phyloP scores from a whole-genome alignment of 2,329 filamentous ascomycete species.

The Hypoxylon sp. region DNA sequence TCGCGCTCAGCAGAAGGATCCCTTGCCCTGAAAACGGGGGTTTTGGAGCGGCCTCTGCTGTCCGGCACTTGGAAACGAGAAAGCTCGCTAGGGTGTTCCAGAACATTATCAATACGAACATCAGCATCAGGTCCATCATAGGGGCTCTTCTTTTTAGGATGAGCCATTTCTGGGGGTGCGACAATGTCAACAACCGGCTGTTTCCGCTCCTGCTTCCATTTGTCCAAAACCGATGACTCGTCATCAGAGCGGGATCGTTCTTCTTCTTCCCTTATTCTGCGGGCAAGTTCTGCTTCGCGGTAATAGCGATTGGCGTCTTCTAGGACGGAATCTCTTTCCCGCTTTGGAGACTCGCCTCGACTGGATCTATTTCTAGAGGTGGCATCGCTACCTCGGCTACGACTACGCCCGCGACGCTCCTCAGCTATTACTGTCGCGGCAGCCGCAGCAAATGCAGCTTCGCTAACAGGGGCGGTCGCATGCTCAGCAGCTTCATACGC shows the following conservation, averaged over 20 bases:
- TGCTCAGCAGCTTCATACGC: slow-evolving; percentile 64
- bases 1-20: slow-evolving; percentile 70
- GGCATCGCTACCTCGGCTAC: slow-evolving; percentile 53
- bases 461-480: slow-evolving; percentile 64
- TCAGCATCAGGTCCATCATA: slow-evolving; percentile 75
- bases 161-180: slow-evolving; percentile 66
- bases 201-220: slow-evolving; percentile 63
- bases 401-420: slow-evolving; percentile 54
- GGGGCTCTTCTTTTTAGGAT: slow-evolving; percentile 61
- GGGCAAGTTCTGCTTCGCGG: slow-evolving; percentile 68
- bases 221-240: slow-evolving; percentile 69
- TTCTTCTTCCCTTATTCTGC: slow-evolving; percentile 68
- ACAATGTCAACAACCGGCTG: slow-evolving; percentile 63
- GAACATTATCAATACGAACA: slow-evolving; percentile 72
- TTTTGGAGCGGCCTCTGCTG: slow-evolving; percentile 48
- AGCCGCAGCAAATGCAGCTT: slow-evolving; percentile 64
- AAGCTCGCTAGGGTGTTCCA: slow-evolving; percentile 67
- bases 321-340: slow-evolving; percentile 63
- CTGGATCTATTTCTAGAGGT: slow-evolving; percentile 56
- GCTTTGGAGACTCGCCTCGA: slow-evolving; percentile 50
- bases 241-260: slow-evolving; percentile 68
- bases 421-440: slow-evolving; percentile 60
- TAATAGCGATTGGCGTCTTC: slow-evolving; percentile 72
- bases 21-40: slow-evolving; percentile 60
- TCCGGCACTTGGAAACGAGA: slow-evolving; percentile 54